Conservation (phyloP, 441 rosid genomes). For the Melastoma candidum region DNA sequence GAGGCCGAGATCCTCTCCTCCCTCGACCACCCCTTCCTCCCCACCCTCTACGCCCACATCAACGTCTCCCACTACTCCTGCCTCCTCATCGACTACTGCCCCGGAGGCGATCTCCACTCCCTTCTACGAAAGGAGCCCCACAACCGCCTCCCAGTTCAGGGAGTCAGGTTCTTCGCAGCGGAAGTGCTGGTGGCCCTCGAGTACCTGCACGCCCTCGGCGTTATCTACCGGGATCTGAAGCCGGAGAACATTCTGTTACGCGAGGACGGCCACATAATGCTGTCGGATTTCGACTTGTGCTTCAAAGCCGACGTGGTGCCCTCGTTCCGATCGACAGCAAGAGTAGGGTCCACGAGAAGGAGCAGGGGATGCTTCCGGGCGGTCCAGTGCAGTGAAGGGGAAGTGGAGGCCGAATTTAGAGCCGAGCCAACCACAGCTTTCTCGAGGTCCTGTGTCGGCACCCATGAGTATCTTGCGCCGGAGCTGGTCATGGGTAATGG, state of each 20-base stretch:
- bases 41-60: constrained; percentile 52
- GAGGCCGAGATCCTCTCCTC: constrained; percentile 54
- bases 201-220: constrained; percentile 57
- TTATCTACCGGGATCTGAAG: constrained; percentile 57
- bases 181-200: constrained; percentile 67
- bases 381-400: constrained; percentile 8
- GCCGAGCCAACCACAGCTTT: constrained; percentile 51
- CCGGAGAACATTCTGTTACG: constrained; percentile 59
- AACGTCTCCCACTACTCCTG: constrained; percentile 62
- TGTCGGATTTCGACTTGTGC: constrained; percentile 57
- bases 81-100: constrained; percentile 56
- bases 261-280: constrained; percentile 53
- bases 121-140: constrained; percentile 52
- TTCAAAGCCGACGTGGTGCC: constrained; percentile 49
- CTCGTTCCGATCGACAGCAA: constrained; percentile 16
- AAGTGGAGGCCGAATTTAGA: constrained; percentile 33
- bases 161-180: constrained; percentile 51
- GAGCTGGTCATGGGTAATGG: constrained; percentile 48
- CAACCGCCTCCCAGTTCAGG: constrained; percentile 33
- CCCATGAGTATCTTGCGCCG: constrained; percentile 65
- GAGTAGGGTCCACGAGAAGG: constrained; percentile 11
- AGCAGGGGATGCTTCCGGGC: constrained; percentile 23
- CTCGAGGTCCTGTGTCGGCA: constrained; percentile 49
- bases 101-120: constrained; percentile 55
- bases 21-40: constrained; percentile 60